Evolutionary conservation across 768 basidiomycete genomes (phyloP).

Genomic region (Mycena polygramma): DNA sequence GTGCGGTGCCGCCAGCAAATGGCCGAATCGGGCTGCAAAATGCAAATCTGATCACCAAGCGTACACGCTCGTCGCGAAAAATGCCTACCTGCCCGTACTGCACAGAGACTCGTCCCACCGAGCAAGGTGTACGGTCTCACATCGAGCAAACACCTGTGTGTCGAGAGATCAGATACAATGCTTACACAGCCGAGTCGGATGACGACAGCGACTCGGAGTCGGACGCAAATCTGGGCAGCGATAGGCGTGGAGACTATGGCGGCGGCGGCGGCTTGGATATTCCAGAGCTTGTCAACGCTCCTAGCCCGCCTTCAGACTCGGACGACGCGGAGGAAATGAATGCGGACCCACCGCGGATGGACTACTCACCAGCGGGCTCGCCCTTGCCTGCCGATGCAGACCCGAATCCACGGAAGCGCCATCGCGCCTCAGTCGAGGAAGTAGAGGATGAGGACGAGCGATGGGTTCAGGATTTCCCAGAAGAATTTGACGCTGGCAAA

Average conservation of each 20-base stretch:
- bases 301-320: not conserved
- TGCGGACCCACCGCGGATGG: too few species aligned
- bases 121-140: not conserved
- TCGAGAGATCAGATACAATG: not conserved
- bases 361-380: too few species aligned
- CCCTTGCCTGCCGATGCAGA: too few species aligned
- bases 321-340: too few species aligned
- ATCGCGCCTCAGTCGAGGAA: constrained; percentile 6
- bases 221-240: not conserved
- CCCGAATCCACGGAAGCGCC: not conserved
- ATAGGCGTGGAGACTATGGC: too few species aligned
- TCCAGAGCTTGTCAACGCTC: not conserved
- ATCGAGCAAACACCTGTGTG: not conserved
- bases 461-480: not conserved
- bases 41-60: too few species aligned
- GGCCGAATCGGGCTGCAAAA: not conserved
- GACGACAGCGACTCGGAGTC: not conserved
- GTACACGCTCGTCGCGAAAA: not conserved
- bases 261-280: too few species aligned
- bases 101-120: not conserved
- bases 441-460: constrained; percentile 5
- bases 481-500: not conserved
- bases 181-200: not conserved
- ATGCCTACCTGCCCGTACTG: constrained; percentile 6
- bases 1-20: too few species aligned